phyloP scores from a whole-genome alignment of 345 rosid genomes.

The Rhodamnia rubescens region DNA sequence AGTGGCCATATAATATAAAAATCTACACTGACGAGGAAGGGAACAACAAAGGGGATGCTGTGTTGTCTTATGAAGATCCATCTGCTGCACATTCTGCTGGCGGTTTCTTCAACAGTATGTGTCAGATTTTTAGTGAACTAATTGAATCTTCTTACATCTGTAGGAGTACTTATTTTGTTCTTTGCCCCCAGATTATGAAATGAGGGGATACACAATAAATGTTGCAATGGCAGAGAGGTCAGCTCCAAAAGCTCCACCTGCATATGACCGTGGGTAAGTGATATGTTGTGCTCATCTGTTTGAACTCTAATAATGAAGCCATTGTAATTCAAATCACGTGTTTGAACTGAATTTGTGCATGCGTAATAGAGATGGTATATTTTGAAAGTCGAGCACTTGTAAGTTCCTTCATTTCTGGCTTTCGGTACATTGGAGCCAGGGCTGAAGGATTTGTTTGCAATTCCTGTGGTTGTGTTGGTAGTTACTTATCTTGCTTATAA shows the following conservation, averaged over 20 bases:
- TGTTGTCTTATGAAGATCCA: slow-evolving; percentile 92
- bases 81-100: slow-evolving; percentile 95
- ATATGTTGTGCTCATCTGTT: neutral
- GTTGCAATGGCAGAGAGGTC: slow-evolving; percentile 95
- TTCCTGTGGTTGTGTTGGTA: neutral
- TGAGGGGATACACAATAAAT: slow-evolving; percentile 70
- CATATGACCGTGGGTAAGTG: slow-evolving; percentile 56
- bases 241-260: slow-evolving; percentile 47
- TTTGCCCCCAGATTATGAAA: slow-evolving; percentile 49
- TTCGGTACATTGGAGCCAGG: neutral
- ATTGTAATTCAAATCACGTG: neutral
- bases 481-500: neutral
- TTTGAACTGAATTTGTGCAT: neutral
- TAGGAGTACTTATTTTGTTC: neutral
- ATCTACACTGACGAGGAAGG: slow-evolving; percentile 91
- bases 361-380: neutral
- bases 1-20: slow-evolving; percentile 96
- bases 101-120: slow-evolving; percentile 66
- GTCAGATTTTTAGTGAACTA: neutral
- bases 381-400: neutral
- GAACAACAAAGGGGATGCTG: slow-evolving; percentile 85
- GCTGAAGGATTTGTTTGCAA: neutral
- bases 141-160: neutral
- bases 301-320: neutral
- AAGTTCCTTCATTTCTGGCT: neutral